These are phyloP conservation scores for Cornus kousa DNA, from an alignment of 148 eudicot species.

Conservation along the genomic window DNA sequence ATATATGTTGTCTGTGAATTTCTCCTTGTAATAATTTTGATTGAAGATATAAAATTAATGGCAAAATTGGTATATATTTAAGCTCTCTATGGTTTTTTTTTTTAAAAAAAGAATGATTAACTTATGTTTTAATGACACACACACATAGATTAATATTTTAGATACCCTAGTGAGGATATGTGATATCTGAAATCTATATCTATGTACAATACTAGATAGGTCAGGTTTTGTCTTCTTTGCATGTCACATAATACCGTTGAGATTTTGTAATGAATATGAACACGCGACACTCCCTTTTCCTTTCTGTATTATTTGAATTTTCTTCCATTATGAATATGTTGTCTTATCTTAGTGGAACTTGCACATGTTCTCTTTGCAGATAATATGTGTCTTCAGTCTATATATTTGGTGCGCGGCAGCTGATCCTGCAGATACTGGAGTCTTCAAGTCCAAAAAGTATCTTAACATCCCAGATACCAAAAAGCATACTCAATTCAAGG, in stretches of 20 bases:
- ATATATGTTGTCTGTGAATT: not conserved
- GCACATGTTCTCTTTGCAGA: constrained; percentile 37
- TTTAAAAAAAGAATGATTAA: not conserved
- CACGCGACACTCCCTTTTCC: not conserved
- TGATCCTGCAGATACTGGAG: constrained; percentile 92
- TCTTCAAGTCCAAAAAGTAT: constrained; percentile 91
- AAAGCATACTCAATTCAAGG: constrained; percentile 32
- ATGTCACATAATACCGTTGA: not conserved
- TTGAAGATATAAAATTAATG: not conserved
- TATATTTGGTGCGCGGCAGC: constrained; percentile 98
- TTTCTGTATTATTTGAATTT: not conserved
- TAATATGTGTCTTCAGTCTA: constrained; percentile 61
- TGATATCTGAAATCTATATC: not conserved
- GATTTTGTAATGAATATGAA: not conserved
- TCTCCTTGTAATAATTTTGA: not conserved
- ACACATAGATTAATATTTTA: too few species aligned
- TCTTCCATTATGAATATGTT: not conserved
- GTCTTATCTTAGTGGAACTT: constrained; percentile 10
- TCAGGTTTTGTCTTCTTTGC: not conserved
- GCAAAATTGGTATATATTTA: not conserved
- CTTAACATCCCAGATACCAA: constrained; percentile 43
- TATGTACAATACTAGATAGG: not conserved
- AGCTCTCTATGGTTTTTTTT: not conserved
- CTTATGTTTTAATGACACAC: not conserved
- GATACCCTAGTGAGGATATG: not conserved